Percentiles rank a stretch among this genome's conserved stretches.
Evolutionary conservation across 2,329 filamentous ascomycete genomes (phyloP).

Genomic region (Penicillium paneum): DNA sequence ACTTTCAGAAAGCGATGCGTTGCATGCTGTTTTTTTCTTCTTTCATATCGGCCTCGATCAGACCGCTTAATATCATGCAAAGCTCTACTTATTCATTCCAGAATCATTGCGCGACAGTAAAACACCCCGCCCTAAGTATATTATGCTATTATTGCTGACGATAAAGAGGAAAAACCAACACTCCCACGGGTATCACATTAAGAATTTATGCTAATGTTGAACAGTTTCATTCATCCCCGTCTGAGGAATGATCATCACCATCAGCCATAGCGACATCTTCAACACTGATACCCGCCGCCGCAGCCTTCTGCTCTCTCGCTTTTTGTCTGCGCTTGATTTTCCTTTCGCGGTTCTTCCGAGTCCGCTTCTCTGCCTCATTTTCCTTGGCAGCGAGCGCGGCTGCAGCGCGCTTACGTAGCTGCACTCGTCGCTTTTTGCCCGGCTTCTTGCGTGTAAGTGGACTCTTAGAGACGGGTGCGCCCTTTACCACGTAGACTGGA

Average conservation of each 20-base stretch:
- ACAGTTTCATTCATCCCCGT: conserved; percentile 7
- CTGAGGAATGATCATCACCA: conserved; percentile 19
- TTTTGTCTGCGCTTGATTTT: conserved; percentile 41
- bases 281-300: conserved; percentile 19
- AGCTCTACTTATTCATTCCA: background rate
- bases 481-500: conserved; percentile 22
- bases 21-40: background rate
- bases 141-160: background rate
- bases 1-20: background rate
- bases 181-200: conserved; percentile 7
- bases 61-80: background rate
- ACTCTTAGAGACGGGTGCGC: conserved; percentile 19
- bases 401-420: conserved; percentile 36
- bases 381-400: conserved; percentile 33
- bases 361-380: conserved; percentile 39
- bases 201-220: background rate
- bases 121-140: background rate
- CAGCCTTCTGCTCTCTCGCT: conserved; percentile 36
- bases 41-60: background rate
- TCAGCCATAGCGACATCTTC: conserved; percentile 18
- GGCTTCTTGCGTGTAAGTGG: conserved; percentile 40
- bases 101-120: background rate
- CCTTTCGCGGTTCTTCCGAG: conserved; percentile 39
- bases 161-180: background rate
- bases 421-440: conserved; percentile 43